These are phyloP conservation scores for Sugiyamaella pinicola DNA, from an alignment of 1,139 yeast genomes.

Conservation along the genomic window DNA sequence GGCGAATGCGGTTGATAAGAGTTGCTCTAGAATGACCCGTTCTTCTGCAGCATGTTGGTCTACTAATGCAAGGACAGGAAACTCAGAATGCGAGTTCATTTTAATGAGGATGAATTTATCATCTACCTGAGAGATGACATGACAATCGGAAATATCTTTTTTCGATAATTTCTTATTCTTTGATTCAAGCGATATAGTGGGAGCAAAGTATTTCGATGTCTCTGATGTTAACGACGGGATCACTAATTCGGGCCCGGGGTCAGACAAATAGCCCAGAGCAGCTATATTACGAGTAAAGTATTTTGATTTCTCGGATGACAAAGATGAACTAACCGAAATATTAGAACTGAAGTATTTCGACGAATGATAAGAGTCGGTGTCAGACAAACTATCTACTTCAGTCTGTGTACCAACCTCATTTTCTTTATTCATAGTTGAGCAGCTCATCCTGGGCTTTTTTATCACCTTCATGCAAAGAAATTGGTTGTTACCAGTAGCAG, in stretches of 20 bases:
- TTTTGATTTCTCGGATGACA: too few species aligned
- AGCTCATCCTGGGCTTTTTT: neutral
- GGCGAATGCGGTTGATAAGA: conserved; percentile 42
- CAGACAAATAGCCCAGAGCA: too few species aligned
- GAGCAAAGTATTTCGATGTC: conserved; percentile 7
- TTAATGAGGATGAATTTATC: conserved; percentile 57
- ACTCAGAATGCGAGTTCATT: conserved; percentile 22
- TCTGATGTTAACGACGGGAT: conserved; percentile 5
- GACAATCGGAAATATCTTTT: conserved; percentile 19
- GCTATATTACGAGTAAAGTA: too few species aligned
- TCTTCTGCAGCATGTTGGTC: conserved; percentile 88
- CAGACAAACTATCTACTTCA: too few species aligned
- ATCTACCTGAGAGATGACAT: conserved; percentile 54
- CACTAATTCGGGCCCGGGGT: neutral
- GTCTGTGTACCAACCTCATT: too few species aligned
- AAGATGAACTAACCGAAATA: too few species aligned
- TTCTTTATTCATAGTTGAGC: neutral
- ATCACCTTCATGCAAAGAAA: neutral
- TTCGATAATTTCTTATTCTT: conserved; percentile 15
- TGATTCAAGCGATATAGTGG: conserved; percentile 1
- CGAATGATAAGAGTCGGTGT: too few species aligned
- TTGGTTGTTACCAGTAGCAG: neutral
- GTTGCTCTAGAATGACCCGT: conserved; percentile 57
- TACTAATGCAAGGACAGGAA: conserved; percentile 45
- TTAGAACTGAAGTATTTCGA: too few species aligned